Conservation (phyloP, 2,329 filamentous ascomycete genomes). For the Fusarium siculi region DNA sequence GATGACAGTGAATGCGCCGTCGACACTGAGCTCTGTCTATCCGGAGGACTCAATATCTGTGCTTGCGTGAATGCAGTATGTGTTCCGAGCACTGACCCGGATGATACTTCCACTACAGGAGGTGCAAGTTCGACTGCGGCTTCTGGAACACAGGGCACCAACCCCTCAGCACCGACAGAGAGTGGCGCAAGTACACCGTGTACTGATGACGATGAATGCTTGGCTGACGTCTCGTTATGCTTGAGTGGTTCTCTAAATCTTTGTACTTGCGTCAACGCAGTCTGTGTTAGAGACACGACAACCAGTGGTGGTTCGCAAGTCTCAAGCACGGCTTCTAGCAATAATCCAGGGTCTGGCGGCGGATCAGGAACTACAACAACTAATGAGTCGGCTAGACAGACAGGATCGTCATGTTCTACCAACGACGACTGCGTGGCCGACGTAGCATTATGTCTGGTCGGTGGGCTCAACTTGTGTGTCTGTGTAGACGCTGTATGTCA, state of each 20-base stretch:
- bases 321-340: neutral
- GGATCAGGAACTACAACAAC: neutral
- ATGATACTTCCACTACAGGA: neutral
- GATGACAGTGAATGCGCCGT: slow-evolving; percentile 7
- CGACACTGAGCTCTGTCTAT: neutral
- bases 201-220: neutral
- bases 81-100: neutral
- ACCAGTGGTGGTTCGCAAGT: neutral
- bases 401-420: neutral
- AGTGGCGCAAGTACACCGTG: neutral
- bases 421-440: slow-evolving; percentile 1
- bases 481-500: neutral
- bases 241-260: neutral
- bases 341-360: neutral
- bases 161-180: neutral
- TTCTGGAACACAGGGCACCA: neutral
- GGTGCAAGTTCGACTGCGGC: neutral
- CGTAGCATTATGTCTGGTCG: neutral
- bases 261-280: slow-evolving; percentile 10
- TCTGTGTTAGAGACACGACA: slow-evolving; percentile 3
- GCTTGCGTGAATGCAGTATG: slow-evolving; percentile 5
- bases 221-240: neutral
- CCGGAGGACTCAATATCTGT: slow-evolving; percentile 10
- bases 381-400: neutral
- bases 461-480: neutral